Evolutionary conservation across 192 early-diverging fungal genomes (phyloP), one percentile per base, ranked within the genome.

Genomic region (Podila minutissima): DNA sequence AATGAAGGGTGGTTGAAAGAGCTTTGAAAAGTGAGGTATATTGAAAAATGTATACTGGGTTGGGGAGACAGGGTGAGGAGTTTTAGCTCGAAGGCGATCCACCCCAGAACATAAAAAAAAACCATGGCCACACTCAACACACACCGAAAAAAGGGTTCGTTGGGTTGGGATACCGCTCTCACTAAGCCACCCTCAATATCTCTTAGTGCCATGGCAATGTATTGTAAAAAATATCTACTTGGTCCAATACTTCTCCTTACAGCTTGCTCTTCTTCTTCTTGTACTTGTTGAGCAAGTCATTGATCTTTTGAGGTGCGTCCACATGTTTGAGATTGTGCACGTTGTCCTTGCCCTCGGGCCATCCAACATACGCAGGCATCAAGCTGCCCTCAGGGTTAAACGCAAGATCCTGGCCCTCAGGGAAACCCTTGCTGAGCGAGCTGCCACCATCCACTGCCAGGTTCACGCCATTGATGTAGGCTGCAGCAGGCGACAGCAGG

Each of bases 401-500:
- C 2, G 69, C 77, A 29, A 81, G 19, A 46, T 81, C 77, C 32
- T 81, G 49, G 10, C 77, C 77, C 62, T 81, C 77, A 24, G 77
- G 77, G 62, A 81, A 81, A 15, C 77, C 77, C 33, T 81, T 81
- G 77, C 77, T 81, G 24, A 81, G 33, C 13, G 77, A 81, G 48
- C 77, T 81, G 10, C 77, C 77, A 58, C 77, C 77, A 53, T 81
- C 77, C 13, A 81, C 77, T 9, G 77, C 77, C 66, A 81, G 24
- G 49, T 81, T 81, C 19, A 83, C 68, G 7, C 87, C 87, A 19
- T 74, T 87, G 24, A 88, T 77, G 62, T 86, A 88, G 1, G 77
- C 35, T 12, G 87, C 83, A 8, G 75, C 87, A 38, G 87, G 87
- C 3, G 86, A 83, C 4, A 88, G 64, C 67, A 88, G 60, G 71